A percentile compares a stretch with the other conserved stretches of the same genome.
phyloP scores from a whole-genome alignment of 371 early-diverging fungal species.

The Coemansia linderi region DNA sequence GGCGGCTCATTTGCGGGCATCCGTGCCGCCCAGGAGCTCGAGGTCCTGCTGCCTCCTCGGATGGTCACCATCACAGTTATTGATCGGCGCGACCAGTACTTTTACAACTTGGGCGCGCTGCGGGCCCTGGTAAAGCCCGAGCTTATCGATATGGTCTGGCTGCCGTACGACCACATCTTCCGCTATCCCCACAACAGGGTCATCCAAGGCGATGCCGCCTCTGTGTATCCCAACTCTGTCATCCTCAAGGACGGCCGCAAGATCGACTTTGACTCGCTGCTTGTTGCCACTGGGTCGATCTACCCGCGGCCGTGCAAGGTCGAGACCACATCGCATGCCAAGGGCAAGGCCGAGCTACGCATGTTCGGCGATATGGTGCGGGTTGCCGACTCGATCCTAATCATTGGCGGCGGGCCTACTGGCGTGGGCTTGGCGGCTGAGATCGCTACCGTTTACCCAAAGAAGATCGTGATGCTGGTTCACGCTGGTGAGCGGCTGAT shows the following conservation, averaged over 20 bases:
- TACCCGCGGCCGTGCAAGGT: slow-evolving; percentile 58
- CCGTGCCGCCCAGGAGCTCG: slow-evolving; percentile 57
- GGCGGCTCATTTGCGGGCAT: slow-evolving; percentile 61
- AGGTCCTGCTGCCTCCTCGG: slow-evolving; percentile 37
- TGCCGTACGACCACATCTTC: slow-evolving; percentile 61
- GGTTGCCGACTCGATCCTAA: slow-evolving; percentile 54
- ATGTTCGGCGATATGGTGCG: slow-evolving; percentile 39
- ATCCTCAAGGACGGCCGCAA: slow-evolving; percentile 56
- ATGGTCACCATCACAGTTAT: slow-evolving; percentile 60
- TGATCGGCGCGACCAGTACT: slow-evolving; percentile 60
- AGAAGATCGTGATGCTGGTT: slow-evolving; percentile 62
- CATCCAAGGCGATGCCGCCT: slow-evolving; percentile 54
- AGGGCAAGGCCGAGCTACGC: slow-evolving; percentile 61
- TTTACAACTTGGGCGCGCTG: slow-evolving; percentile 56
- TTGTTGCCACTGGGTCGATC: slow-evolving; percentile 69
- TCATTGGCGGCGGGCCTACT: slow-evolving; percentile 69
- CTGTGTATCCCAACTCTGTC: slow-evolving; percentile 55
- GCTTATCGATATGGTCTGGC: slow-evolving; percentile 57
- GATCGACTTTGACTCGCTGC: slow-evolving; percentile 69
- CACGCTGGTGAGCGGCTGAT: slow-evolving; percentile 56
- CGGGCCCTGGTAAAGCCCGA: slow-evolving; percentile 58
- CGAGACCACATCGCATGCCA: slow-evolving; percentile 43
- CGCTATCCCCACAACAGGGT: slow-evolving; percentile 53
- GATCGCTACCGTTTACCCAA: slow-evolving; percentile 58
- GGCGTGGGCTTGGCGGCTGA: slow-evolving; percentile 70